Percentiles rank a stretch among this genome's conserved stretches.
These are phyloP conservation scores for Pinus tabuliformis DNA, from an alignment of 75 land plant species.

Conservation along the genomic window DNA sequence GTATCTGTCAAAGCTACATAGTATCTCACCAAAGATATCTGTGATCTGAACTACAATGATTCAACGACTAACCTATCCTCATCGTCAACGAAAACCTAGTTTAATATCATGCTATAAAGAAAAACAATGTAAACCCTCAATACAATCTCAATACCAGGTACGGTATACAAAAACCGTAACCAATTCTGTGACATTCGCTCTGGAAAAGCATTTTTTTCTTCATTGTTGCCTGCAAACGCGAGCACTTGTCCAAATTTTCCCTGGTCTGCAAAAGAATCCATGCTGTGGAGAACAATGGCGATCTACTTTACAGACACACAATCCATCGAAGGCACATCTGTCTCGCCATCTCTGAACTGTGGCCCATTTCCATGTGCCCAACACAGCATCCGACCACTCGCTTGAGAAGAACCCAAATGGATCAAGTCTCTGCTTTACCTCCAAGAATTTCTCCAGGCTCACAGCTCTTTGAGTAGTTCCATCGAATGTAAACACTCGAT, in stretches of 20 bases:
- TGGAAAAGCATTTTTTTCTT: no score
- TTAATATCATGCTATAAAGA: no score
- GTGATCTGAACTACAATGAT: no score
- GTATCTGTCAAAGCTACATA: no score
- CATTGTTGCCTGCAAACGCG: conserved; percentile 20
- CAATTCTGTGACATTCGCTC: no score
- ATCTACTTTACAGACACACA: conserved; percentile 27
- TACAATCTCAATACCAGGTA: no score
- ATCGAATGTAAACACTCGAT: conserved; percentile 14
- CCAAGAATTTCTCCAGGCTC: conserved; percentile 8
- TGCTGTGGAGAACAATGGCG: conserved; percentile 23
- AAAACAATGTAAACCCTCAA: no score
- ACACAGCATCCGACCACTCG: conserved; percentile 29
- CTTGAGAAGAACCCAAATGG: conserved; percentile 23
- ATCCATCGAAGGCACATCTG: conserved; percentile 39
- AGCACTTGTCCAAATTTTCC: conserved; percentile 18
- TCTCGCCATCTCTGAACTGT: conserved; percentile 5
- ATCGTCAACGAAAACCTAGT: no score
- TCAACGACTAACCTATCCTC: no score
- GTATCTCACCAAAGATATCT: no score
- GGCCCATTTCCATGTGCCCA: conserved; percentile 1
- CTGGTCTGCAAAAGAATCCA: conserved; percentile 23
- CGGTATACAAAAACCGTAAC: no score
- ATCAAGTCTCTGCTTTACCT: conserved; percentile 12
- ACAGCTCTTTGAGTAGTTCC: not conserved